Percentiles rank a stretch among this genome's conserved stretches.
Conservation (phyloP, 2,329 filamentous ascomycete genomes). For the Fusarium domesticum region DNA sequence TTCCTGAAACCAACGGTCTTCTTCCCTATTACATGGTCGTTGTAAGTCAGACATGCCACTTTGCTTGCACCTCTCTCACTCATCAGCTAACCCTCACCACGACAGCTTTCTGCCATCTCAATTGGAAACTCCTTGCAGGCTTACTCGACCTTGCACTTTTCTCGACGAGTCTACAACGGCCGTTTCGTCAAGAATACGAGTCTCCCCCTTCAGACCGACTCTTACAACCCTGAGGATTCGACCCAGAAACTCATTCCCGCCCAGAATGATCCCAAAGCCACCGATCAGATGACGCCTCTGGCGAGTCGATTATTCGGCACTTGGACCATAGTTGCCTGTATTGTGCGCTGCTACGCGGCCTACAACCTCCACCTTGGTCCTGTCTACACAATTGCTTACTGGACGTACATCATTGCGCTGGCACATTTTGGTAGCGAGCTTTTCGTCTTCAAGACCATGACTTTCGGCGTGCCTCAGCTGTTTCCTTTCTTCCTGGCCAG, state of each 20-base stretch:
- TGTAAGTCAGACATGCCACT: slow-evolving; percentile 38
- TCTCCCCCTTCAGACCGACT: slow-evolving; percentile 40
- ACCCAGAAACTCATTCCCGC: slow-evolving; percentile 49
- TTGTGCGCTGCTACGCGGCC: slow-evolving; percentile 78
- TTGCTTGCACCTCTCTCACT: background rate
- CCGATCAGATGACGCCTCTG: slow-evolving; percentile 68
- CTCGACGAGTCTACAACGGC: slow-evolving; percentile 81
- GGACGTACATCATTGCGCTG: slow-evolving; percentile 77
- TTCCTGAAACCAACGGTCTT: slow-evolving; percentile 51
- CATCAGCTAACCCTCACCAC: slow-evolving; percentile 14
- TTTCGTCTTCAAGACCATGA: slow-evolving; percentile 72
- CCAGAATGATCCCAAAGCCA: slow-evolving; percentile 44
- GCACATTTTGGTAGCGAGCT: slow-evolving; percentile 79
- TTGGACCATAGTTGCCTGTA: slow-evolving; percentile 76
- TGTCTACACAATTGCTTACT: slow-evolving; percentile 76
- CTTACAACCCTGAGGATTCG: slow-evolving; percentile 51
- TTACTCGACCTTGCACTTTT: slow-evolving; percentile 76
- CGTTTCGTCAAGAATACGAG: slow-evolving; percentile 52
- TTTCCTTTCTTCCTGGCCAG: slow-evolving; percentile 54
- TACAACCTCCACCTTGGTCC: slow-evolving; percentile 72
- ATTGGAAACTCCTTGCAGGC: slow-evolving; percentile 83
- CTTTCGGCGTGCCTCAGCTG: slow-evolving; percentile 55
- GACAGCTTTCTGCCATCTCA: slow-evolving; percentile 76
- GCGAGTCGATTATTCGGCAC: slow-evolving; percentile 80
- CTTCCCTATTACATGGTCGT: slow-evolving; percentile 59